Percentiles rank a stretch among this genome's conserved stretches.
These are phyloP conservation scores for Mrakia hoshinonis DNA, from an alignment of 768 basidiomycete species.

Conservation along the genomic window DNA sequence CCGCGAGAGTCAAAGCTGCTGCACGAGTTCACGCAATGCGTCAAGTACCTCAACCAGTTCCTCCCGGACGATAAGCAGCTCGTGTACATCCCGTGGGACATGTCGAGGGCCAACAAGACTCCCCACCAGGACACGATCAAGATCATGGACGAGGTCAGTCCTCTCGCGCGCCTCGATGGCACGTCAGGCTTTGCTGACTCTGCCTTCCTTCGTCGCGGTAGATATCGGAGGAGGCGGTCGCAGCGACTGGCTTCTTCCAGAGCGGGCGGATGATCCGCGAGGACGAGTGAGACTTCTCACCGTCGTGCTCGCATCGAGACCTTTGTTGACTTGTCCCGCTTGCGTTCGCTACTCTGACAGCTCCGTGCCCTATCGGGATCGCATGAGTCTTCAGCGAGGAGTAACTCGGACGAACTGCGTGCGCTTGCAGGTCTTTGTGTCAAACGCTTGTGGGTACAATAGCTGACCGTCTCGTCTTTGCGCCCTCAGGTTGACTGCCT, in stretches of 20 bases:
- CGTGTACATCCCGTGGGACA: conserved; percentile 91
- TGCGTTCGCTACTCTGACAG: too few relatives aligned
- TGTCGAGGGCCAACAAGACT: conserved; percentile 81
- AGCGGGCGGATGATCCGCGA: conserved; percentile 47
- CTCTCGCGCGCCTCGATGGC: neutral
- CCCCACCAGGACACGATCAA: conserved; percentile 8
- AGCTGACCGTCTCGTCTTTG: neutral
- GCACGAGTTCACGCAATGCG: conserved; percentile 84
- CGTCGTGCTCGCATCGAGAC: too few relatives aligned
- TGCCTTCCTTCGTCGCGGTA: neutral
- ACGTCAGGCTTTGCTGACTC: conserved; percentile 6
- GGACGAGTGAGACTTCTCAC: conserved; percentile 45
- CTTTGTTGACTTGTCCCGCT: too few relatives aligned
- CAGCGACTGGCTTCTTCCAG: conserved; percentile 92
- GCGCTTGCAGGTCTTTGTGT: neutral
- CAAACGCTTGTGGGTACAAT: neutral
- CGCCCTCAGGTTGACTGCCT: conserved; percentile 66
- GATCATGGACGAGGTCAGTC: conserved; percentile 50
- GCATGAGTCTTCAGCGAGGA: conserved; percentile 73
- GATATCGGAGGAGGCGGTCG: conserved; percentile 65
- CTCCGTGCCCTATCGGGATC: conserved; percentile 27
- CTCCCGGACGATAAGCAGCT: conserved; percentile 76
- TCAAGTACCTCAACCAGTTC: conserved; percentile 89
- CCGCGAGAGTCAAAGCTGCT: conserved; percentile 78
- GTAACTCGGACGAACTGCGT: conserved; percentile 81